Base-by-base conservation (phyloP, 2,329 filamentous ascomycete species). In the Cladosporium sp. region DNA sequence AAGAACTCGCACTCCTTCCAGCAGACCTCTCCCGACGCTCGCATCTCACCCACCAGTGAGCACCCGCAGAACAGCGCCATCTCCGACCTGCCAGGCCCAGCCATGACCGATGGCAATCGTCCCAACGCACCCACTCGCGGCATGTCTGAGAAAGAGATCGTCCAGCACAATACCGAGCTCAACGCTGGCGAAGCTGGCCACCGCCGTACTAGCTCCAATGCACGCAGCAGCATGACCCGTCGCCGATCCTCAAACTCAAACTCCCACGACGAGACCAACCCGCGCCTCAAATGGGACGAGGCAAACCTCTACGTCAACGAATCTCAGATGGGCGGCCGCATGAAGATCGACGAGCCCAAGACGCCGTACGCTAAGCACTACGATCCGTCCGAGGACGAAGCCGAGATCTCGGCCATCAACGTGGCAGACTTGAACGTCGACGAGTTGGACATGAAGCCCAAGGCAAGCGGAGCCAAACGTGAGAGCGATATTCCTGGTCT, bases 261-360 rank as follows among this genome's bases (percentile, higher is more conserved):
- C 57, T 77, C 80, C 58, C 81, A 82, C 64, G 79, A 83, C 67
- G 80, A 82, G 28, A 58, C 60, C 36, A 65, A 51, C 26, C 90
- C 91, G 68, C 89, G 93, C 68, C 84, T 99, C 71, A 97, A 97
- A 81, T 99, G 95, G 95, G 95, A 99, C 78, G 95, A 99, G 82
- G 95, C 92, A 54, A 99, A 99, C 76, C 86, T 99, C 34, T 99
- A 97, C 80, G 86, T 99, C 62, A 95, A 95, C 8, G 95, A 99
- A 81, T 94, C 98, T 79, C 92, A 98, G 79, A 93, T 91, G 79
- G 92, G 89, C 66, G 90, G 91, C 68, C 97, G 93, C 66, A 99
- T 99, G 95, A 99, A 98, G 84, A 99, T 99, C 70, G 91, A 93
- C 71, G 95, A 99, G 82, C 95, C 95, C 67, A 99, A 99, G 85